A percentile compares a stretch with the other conserved stretches of the same genome.
These are phyloP conservation scores for Xylariaceae sp. DNA, from an alignment of 2,329 filamentous ascomycete species.

Conservation along the genomic window DNA sequence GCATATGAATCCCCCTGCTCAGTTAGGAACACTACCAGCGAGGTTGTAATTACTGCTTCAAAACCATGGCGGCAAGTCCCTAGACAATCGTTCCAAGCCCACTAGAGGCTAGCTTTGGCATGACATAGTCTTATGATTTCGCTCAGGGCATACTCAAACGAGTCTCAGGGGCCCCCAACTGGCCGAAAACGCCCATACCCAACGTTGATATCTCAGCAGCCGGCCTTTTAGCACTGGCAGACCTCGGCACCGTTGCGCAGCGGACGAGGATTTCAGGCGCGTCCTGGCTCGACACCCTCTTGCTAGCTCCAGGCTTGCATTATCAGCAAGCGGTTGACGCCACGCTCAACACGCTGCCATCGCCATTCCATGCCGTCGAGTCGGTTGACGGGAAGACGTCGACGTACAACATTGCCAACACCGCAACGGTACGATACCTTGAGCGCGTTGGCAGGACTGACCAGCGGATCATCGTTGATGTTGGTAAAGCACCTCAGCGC, in stretches of 20 bases:
- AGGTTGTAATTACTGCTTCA: neutral
- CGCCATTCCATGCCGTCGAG: conserved; percentile 39
- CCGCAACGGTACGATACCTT: conserved; percentile 51
- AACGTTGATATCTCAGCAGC: conserved; percentile 45
- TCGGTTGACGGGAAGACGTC: conserved; percentile 30
- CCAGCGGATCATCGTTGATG: conserved; percentile 52
- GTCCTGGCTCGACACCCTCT: conserved; percentile 52
- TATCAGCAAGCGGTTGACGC: conserved; percentile 55
- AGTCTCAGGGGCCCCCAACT: conserved; percentile 37
- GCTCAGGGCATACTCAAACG: conserved; percentile 25
- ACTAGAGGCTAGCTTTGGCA: neutral
- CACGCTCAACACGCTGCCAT: conserved; percentile 39
- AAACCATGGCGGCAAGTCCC: conserved; percentile 18
- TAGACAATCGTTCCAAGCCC: neutral
- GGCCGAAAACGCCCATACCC: conserved; percentile 45
- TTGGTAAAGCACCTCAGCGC: conserved; percentile 50
- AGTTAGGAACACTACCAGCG: neutral
- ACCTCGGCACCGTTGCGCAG: conserved; percentile 52
- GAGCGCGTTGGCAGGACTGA: conserved; percentile 54
- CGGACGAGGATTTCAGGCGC: conserved; percentile 55
- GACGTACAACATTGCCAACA: conserved; percentile 42
- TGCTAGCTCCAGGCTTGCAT: conserved; percentile 58
- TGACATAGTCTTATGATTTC: conserved; percentile 7
- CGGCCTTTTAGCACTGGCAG: conserved; percentile 56
- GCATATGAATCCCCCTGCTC: neutral